Evolutionary conservation across 1,284 basidiomycete genomes (phyloP).

Genomic region (Puccinia polysora): DNA sequence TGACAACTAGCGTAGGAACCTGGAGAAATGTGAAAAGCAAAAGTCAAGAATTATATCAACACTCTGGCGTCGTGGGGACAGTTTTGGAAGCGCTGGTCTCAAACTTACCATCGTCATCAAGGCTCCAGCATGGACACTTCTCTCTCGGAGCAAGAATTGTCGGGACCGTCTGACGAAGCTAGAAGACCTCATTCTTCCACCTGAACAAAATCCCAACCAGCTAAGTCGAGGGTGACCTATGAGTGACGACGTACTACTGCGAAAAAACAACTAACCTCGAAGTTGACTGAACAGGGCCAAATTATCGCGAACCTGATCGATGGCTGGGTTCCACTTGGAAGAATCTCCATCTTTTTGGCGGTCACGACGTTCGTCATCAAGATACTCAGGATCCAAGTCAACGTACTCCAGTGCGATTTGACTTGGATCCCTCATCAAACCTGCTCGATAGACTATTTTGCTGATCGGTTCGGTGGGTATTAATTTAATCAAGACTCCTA

Average conservation of each 20-base stretch:
- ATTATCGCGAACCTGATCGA: slow-evolving; percentile 75
- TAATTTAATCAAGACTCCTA: slow-evolving; percentile 75
- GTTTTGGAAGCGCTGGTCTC: background rate
- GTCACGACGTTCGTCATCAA: slow-evolving; percentile 52
- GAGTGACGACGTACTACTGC: slow-evolving; percentile 9
- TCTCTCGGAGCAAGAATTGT: slow-evolving; percentile 49
- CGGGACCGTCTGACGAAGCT: slow-evolving; percentile 51
- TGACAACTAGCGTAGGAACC: slow-evolving; percentile 78
- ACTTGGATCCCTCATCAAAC: slow-evolving; percentile 66
- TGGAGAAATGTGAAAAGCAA: slow-evolving; percentile 62
- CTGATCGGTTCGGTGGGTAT: slow-evolving; percentile 79
- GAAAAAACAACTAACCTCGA: slow-evolving; percentile 56
- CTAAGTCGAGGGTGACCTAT: slow-evolving; percentile 49
- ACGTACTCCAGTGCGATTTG: slow-evolving; percentile 63
- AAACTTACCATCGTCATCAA: slow-evolving; percentile 54
- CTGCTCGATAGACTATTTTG: slow-evolving; percentile 63
- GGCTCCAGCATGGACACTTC: slow-evolving; percentile 60
- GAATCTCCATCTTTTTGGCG: background rate
- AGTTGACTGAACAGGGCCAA: slow-evolving; percentile 72
- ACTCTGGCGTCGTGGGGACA: background rate
- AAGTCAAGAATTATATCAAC: background rate
- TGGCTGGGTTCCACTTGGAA: slow-evolving; percentile 51
- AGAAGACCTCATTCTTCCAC: slow-evolving; percentile 70
- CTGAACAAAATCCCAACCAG: slow-evolving; percentile 43
- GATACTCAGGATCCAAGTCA: slow-evolving; percentile 63